Conservation (phyloP, 2,329 filamentous ascomycete species). For the Arthrinium phaeospermum region DNA sequence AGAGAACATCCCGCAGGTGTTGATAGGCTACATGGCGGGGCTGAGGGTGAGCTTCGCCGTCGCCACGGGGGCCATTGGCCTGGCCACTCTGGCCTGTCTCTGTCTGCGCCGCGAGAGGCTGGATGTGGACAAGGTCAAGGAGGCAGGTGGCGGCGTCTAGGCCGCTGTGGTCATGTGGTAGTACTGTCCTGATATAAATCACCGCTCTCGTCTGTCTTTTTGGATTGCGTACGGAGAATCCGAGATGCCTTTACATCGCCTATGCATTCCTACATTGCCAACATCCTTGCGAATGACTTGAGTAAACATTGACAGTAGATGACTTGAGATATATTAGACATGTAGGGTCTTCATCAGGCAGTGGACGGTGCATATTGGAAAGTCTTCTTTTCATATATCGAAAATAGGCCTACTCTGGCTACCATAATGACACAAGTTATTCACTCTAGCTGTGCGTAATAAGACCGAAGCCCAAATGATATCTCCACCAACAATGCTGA, state of each 20-base stretch:
- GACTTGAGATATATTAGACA: background rate
- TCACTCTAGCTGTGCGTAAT: background rate
- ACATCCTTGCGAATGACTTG: background rate
- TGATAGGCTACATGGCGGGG: constrained; percentile 13
- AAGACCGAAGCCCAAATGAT: no score
- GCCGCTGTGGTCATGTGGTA: no score
- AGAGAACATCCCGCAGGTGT: background rate
- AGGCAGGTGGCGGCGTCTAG: background rate
- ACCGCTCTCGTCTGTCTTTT: background rate
- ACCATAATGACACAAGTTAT: background rate
- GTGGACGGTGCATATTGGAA: background rate
- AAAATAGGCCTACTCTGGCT: background rate
- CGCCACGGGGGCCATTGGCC: background rate
- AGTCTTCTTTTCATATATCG: background rate
- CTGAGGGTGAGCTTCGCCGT: background rate
- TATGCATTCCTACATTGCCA: no score
- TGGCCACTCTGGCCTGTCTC: background rate
- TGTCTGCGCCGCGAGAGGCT: background rate
- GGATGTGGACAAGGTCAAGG: constrained; percentile 1
- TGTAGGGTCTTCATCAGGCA: background rate
- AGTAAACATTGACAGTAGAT: background rate
- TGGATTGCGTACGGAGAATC: background rate
- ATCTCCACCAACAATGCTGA: no score
- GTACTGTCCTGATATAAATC: background rate
- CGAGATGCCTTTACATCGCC: background rate